Percentiles rank a stretch among this genome's conserved stretches.
Conservation (phyloP, 2,329 filamentous ascomycete genomes). For the Diaporthe ampelina region DNA sequence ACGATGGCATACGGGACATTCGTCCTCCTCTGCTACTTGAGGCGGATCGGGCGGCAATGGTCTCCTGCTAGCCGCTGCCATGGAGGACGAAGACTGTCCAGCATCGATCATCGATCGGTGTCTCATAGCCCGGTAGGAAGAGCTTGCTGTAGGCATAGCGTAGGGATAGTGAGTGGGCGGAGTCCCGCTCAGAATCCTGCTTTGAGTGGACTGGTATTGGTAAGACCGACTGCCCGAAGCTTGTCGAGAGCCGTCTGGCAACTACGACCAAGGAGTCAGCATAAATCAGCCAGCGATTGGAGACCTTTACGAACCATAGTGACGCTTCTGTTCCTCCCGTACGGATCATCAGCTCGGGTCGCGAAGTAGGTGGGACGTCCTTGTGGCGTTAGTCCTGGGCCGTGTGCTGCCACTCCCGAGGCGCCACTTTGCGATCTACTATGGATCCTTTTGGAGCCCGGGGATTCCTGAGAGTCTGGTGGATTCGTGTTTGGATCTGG, state of each 20-base stretch:
- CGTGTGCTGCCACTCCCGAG: constrained; percentile 38
- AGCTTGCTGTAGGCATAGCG: constrained; percentile 43
- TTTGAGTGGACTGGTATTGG: constrained; percentile 51
- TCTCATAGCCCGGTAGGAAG: constrained; percentile 40
- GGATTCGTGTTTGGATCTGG: constrained; percentile 73
- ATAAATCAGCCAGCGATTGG: background rate
- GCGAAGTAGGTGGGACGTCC: constrained; percentile 55
- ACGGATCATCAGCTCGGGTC: constrained; percentile 52
- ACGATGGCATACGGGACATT: constrained; percentile 82
- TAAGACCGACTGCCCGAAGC: constrained; percentile 42
- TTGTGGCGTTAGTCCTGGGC: constrained; percentile 42
- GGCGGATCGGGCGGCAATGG: constrained; percentile 58
- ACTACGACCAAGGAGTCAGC: constrained; percentile 8
- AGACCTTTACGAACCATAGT: constrained; percentile 61
- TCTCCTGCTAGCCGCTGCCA: constrained; percentile 52
- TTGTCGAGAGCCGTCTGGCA: constrained; percentile 34
- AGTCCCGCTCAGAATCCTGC: constrained; percentile 57
- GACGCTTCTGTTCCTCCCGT: constrained; percentile 60
- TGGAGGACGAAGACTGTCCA: constrained; percentile 50
- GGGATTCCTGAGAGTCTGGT: constrained; percentile 53
- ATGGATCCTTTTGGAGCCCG: constrained; percentile 52
- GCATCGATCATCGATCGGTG: constrained; percentile 52
- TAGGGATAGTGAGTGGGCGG: constrained; percentile 53
- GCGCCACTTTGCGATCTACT: constrained; percentile 61
- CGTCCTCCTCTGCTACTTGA: constrained; percentile 78